Conservation (phyloP, 805 yeast genomes). For the Dipodascus geniculatus region DNA sequence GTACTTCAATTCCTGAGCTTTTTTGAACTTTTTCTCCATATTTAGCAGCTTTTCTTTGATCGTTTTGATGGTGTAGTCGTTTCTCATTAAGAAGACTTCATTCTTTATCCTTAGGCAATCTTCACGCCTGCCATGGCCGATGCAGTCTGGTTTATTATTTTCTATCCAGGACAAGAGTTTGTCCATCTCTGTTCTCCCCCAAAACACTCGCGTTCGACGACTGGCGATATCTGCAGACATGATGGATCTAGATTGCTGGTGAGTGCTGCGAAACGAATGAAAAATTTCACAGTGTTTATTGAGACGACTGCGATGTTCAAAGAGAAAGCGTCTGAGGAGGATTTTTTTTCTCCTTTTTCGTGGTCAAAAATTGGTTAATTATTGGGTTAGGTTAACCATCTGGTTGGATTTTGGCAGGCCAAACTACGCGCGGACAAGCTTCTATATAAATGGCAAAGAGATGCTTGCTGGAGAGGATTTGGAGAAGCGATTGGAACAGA, state of each 20-base stretch:
- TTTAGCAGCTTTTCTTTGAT: conserved; percentile 1
- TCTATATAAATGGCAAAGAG: too few relatives aligned
- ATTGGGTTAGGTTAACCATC: neutral
- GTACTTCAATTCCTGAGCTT: neutral
- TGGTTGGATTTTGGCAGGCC: too few relatives aligned
- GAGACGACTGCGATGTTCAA: neutral
- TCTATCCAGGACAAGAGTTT: neutral
- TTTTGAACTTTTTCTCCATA: neutral
- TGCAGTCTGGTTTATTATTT: neutral
- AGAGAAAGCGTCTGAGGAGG: neutral
- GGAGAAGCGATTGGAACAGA: too few relatives aligned
- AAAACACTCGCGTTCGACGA: neutral
- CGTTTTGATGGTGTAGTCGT: neutral
- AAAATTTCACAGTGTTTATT: neutral
- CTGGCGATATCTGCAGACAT: conserved; percentile 1
- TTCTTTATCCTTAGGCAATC: conserved; percentile 1
- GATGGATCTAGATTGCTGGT: neutral
- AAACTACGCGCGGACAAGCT: too few relatives aligned
- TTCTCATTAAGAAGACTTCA: neutral
- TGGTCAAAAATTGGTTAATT: neutral
- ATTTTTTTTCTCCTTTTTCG: neutral
- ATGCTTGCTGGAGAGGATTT: too few relatives aligned
- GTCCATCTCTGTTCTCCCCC: neutral
- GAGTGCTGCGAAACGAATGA: neutral
- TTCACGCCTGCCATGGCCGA: neutral